Base-by-base conservation (phyloP, 2,329 filamentous ascomycete genomes). In the Hypoxylon sp. region DNA sequence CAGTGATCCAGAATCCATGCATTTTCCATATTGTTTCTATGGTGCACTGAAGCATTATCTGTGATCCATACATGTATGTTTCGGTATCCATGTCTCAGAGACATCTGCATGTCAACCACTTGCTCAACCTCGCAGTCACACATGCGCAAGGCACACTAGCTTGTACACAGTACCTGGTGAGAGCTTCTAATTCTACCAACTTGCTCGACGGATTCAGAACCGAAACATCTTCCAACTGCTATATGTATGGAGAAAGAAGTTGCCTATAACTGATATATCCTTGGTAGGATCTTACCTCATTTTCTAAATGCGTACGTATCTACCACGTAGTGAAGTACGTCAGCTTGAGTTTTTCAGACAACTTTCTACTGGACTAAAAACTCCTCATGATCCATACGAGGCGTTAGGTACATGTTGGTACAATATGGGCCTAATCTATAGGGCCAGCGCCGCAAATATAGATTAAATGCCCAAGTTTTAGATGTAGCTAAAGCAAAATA, bases 301-400 rank as follows among this genome's bases (percentile, higher is more conserved):
- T 50, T 42, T 31, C 13, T 33, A n/a, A 48, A 42, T 30, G 30
- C 53, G 22, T 67, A 61, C 64, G 44, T 50, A 62, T 22, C 44
- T n/a, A 42, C 42, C 59, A 67, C 63, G 63, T 68, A 61, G 61
- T 49, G 22, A 59, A 42, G 50, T 65, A 68, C 61, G 68, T 68
- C 64, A 70, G 61, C 64, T 10, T 63, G 49, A 49, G 55, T 30
- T 37, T 48, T 48, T 27, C 42, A 25, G 48, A 46, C 33, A 14
- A 42, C 25, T 35, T 35, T 58, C 53, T 22, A 22, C 33, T 33
- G 53, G 49, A 51, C 31, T 44, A 48, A 55, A 48, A 44, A 25
- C 17, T n/a, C 31, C 50, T 31, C n/a, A 40, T 56, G 46, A 14
- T 17, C 44, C 10, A 50, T 17, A 35, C 31, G 25, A 50, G 10